These are phyloP conservation scores for Calonectria multiphialidica DNA, from an alignment of 2,329 filamentous ascomycete species.

Conservation along the genomic window DNA sequence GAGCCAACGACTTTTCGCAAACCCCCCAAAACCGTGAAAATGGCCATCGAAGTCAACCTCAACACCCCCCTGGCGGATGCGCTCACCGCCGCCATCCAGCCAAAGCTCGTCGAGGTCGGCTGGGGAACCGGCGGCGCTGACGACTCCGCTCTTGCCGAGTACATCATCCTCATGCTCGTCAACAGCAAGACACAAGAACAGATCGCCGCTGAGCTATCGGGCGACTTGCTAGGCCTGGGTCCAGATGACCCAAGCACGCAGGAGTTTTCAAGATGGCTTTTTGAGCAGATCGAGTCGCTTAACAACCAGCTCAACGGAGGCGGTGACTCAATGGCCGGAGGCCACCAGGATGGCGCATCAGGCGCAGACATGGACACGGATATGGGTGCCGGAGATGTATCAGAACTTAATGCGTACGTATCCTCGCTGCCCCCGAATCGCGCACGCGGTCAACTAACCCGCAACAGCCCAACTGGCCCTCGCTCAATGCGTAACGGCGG, in stretches of 20 bases:
- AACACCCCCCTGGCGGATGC: constrained; percentile 88
- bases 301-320: constrained; percentile 72
- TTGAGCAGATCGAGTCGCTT: constrained; percentile 81
- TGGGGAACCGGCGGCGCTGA: constrained; percentile 86
- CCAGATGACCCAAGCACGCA: constrained; percentile 86
- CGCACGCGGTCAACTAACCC: constrained; percentile 53
- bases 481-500: constrained; percentile 89
- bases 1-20: constrained; percentile 21
- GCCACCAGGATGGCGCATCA: constrained; percentile 50
- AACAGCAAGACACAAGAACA: constrained; percentile 95
- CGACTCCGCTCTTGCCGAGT: constrained; percentile 90
- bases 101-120: constrained; percentile 91
- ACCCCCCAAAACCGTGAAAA: constrained; percentile 55
- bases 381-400: constrained; percentile 72
- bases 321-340: constrained; percentile 43
- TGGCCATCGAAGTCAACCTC: constrained; percentile 82
- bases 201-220: constrained; percentile 88
- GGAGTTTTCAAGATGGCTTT: constrained; percentile 94
- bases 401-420: constrained; percentile 71
- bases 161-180: constrained; percentile 96
- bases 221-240: constrained; percentile 84
- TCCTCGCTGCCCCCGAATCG: not conserved
- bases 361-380: constrained; percentile 73
- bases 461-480: constrained; percentile 85
- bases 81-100: constrained; percentile 85